A percentile compares a stretch with the other conserved stretches of the same genome.
Conservation (phyloP, 2,329 filamentous ascomycete genomes). For the Scedosporium apiospermum region DNA sequence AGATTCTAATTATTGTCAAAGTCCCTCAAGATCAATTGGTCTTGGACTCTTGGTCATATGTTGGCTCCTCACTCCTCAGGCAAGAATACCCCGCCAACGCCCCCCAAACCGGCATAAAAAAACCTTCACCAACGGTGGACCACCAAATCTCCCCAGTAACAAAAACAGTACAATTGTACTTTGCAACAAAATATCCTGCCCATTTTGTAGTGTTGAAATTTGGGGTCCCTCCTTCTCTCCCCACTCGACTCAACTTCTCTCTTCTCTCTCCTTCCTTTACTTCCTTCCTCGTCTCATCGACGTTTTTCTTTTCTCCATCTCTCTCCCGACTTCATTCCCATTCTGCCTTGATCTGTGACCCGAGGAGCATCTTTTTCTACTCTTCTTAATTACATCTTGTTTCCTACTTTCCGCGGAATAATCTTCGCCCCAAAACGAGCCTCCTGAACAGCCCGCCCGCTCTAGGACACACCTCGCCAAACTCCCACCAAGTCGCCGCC, state of each 20-base stretch:
- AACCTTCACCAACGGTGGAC: not conserved
- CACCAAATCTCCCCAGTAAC: not conserved
- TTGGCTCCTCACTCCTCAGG: not conserved
- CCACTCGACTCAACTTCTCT: not conserved
- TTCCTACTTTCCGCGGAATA: too few species aligned
- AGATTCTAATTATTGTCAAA: too few species aligned
- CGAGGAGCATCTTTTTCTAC: not conserved
- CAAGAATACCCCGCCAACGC: not conserved
- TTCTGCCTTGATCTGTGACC: constrained; percentile 9
- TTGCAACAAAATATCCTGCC: not conserved
- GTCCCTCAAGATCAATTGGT: not conserved
- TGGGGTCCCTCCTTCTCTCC: not conserved
- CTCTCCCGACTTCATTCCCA: constrained; percentile 12
- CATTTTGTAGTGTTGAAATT: not conserved
- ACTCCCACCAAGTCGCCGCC: not conserved
- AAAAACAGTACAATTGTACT: not conserved
- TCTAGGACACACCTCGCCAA: not conserved
- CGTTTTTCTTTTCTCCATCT: constrained; percentile 10
- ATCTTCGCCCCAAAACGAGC: constrained; percentile 2
- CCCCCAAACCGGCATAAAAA: not conserved
- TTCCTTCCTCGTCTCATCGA: not conserved
- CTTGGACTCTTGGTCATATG: not conserved
- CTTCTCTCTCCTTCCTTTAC: not conserved
- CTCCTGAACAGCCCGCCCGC: not conserved
- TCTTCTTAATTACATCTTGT: too few species aligned